A percentile compares a stretch with the other conserved stretches of the same genome.
These are phyloP conservation scores for Aplosporella prunicola DNA, from an alignment of 2,329 filamentous ascomycete genomes.

Conservation along the genomic window DNA sequence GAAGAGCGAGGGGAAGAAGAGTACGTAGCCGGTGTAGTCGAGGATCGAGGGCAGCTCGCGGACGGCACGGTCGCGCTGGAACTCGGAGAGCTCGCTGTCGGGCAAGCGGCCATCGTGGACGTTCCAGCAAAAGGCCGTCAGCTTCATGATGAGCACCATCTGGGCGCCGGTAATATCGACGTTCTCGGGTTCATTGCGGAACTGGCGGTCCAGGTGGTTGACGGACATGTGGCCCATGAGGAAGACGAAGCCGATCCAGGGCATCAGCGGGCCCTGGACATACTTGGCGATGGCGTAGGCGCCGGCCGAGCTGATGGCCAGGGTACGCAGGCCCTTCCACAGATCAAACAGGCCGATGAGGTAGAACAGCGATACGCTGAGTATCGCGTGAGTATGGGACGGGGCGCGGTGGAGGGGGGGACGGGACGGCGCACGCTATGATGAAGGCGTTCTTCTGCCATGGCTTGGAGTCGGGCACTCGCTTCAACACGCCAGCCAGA, in stretches of 20 bases:
- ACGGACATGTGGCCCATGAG: conserved; percentile 92
- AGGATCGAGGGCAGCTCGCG: conserved; percentile 62
- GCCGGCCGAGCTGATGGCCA: conserved; percentile 68
- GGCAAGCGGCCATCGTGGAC: conserved; percentile 83
- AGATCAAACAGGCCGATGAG: conserved; percentile 88
- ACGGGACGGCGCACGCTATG: conserved; percentile 50
- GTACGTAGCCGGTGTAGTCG: conserved; percentile 79
- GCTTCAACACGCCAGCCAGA: conserved; percentile 76
- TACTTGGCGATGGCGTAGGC: conserved; percentile 78
- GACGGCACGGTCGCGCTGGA: conserved; percentile 75
- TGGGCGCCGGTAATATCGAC: conserved; percentile 92
- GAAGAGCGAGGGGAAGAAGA: conserved; percentile 90
- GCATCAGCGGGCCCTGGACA: conserved; percentile 85
- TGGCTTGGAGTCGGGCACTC: conserved; percentile 76
- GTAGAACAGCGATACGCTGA: conserved; percentile 78
- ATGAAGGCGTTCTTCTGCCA: conserved; percentile 82
- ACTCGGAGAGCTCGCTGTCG: conserved; percentile 69
- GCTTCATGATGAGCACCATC: conserved; percentile 98
- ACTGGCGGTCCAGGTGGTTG: conserved; percentile 77
- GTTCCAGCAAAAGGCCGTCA: conserved; percentile 96
- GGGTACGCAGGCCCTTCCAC: conserved; percentile 72
- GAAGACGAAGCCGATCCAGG: conserved; percentile 90
- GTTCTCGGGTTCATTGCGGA: conserved; percentile 51
- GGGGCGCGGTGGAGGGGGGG: neutral
- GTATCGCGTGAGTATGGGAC: conserved; percentile 10